Conservation (phyloP, 495 filamentous ascomycete species). For the Hyaloscypha hepaticicola region DNA sequence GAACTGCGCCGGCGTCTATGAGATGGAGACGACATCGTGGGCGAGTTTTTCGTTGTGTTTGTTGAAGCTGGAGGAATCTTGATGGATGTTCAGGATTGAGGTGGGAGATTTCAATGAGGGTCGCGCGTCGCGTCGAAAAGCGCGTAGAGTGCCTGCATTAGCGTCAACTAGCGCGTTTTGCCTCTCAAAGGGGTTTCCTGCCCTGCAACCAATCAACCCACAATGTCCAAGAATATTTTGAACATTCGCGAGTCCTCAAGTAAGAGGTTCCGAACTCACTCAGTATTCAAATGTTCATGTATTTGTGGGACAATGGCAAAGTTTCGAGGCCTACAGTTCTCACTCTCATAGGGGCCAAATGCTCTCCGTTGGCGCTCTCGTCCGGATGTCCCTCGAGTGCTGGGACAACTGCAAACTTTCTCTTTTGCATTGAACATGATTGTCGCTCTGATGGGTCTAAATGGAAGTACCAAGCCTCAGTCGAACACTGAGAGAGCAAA, state of each 20-base stretch:
- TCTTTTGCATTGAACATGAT: no score
- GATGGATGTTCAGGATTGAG: background rate
- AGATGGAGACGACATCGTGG: conserved; percentile 60
- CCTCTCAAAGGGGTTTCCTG: background rate
- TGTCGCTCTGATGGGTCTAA: no score
- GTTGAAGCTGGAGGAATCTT: conserved; percentile 2
- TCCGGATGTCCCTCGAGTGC: no score
- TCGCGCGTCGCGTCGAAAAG: conserved; percentile 15
- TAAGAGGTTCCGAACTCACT: no score
- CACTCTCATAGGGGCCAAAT: no score
- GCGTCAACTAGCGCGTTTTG: conserved; percentile 21
- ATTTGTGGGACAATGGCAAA: no score
- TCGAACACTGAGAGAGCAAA: no score
- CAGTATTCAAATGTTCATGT: no score
- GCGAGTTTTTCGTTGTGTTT: conserved; percentile 17
- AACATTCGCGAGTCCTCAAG: background rate
- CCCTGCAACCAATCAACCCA: background rate
- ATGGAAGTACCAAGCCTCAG: no score
- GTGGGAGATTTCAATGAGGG: background rate
- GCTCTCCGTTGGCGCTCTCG: no score
- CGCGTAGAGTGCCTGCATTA: conserved; percentile 27
- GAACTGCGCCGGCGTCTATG: conserved; percentile 53
- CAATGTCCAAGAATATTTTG: background rate
- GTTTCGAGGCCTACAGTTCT: no score
- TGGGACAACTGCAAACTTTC: no score